Evolutionary conservation across 2,329 filamentous ascomycete genomes (phyloP).

Genomic region (Penicillium janthinellum): DNA sequence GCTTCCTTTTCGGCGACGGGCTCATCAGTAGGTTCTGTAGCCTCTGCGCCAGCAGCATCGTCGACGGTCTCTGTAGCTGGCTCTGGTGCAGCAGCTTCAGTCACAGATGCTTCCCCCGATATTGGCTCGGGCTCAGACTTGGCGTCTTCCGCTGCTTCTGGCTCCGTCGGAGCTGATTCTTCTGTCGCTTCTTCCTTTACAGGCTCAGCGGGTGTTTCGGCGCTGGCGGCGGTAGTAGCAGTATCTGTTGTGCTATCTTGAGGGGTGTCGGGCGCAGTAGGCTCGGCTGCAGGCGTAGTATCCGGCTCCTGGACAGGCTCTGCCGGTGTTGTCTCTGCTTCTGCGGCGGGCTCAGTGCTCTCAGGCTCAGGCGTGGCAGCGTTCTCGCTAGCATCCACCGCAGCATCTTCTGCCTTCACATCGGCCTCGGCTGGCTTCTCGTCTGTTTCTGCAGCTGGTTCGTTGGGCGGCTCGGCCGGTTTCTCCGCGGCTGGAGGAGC

Average conservation of each 20-base stretch:
- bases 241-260: background rate
- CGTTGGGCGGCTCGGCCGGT: background rate
- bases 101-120: constrained; percentile 2
- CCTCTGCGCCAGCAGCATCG: background rate
- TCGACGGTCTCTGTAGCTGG: constrained; percentile 12
- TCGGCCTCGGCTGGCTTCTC: background rate
- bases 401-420: background rate
- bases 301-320: constrained; percentile 12
- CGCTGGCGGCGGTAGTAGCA: background rate
- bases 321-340: constrained; percentile 13
- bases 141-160: background rate
- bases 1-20: constrained; percentile 15
- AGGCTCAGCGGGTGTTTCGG: background rate
- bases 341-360: background rate
- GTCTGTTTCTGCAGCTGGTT: background rate
- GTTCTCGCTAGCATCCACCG: background rate
- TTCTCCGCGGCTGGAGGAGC: background rate
- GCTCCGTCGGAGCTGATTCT: background rate
- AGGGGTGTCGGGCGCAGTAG: constrained; percentile 3
- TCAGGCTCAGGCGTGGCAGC: background rate
- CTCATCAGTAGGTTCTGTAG: constrained; percentile 3
- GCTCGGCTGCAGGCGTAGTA: constrained; percentile 3
- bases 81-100: constrained; percentile 3
- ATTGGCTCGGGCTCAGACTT: background rate
- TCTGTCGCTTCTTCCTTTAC: constrained; percentile 4